These are phyloP conservation scores for Penicillium mononematosum DNA, from an alignment of 495 filamentous ascomycete species.

Conservation along the genomic window DNA sequence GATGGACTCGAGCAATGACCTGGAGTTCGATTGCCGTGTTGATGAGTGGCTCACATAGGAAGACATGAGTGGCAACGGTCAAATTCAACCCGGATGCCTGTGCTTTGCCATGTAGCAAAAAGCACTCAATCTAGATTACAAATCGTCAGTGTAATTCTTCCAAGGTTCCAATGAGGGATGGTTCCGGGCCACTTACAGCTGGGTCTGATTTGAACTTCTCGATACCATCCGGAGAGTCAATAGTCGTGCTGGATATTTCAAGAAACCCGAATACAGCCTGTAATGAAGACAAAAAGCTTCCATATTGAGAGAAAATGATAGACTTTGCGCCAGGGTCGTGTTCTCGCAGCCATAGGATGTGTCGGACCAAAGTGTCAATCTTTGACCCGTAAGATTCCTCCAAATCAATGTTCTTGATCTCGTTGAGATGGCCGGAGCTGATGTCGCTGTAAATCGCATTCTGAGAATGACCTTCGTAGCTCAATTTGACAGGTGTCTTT, in stretches of 20 bases:
- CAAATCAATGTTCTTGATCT: conserved; percentile 83
- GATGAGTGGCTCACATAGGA: conserved; percentile 88
- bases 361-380: conserved; percentile 76
- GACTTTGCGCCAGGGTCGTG: conserved; percentile 87
- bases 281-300: conserved; percentile 75
- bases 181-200: conserved; percentile 34
- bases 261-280: conserved; percentile 59
- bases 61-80: conserved; percentile 89
- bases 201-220: conserved; percentile 73
- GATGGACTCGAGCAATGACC: conserved; percentile 88
- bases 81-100: conserved; percentile 87
- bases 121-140: conserved; percentile 62
- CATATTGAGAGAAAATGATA: conserved; percentile 87
- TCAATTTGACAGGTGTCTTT: conserved; percentile 29
- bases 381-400: conserved; percentile 80
- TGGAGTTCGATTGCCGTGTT: conserved; percentile 93
- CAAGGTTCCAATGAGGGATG: not conserved
- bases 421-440: conserved; percentile 61
- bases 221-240: conserved; percentile 63
- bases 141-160: conserved; percentile 1
- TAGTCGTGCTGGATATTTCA: conserved; percentile 67
- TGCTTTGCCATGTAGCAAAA: conserved; percentile 82
- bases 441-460: conserved; percentile 76
- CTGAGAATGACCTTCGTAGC: conserved; percentile 30
- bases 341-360: conserved; percentile 79